Percentiles rank a stretch among this genome's conserved stretches.
phyloP scores from a whole-genome alignment of 148 eudicot genomes.

The Cornus suecica region DNA sequence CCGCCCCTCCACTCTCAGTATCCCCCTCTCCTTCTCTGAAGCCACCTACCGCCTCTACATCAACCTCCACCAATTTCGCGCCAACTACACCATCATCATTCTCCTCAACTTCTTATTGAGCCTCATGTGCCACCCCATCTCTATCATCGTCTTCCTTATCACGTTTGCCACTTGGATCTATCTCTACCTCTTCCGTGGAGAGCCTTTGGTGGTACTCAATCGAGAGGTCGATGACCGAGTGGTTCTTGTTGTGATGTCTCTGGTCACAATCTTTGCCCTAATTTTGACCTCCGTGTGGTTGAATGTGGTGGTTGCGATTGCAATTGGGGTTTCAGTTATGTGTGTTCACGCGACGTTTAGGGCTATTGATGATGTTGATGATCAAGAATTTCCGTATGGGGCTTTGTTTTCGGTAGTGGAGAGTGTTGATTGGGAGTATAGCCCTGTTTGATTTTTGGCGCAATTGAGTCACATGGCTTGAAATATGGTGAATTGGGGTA shows the following conservation, averaged over 20 bases:
- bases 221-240: constrained; percentile 33
- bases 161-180: constrained; percentile 24
- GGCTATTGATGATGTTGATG: constrained; percentile 45
- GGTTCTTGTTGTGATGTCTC: constrained; percentile 19
- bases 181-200: constrained; percentile 31
- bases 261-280: constrained; percentile 27
- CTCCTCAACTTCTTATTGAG: constrained; percentile 26
- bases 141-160: constrained; percentile 33
- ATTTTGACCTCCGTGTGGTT: constrained; percentile 38
- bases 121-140: constrained; percentile 36
- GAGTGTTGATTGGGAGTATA: constrained; percentile 34
- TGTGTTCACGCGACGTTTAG: constrained; percentile 47
- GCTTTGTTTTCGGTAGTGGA: constrained; percentile 48
- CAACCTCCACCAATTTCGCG: constrained; percentile 41
- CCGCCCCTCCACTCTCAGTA: constrained; percentile 20
- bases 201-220: constrained; percentile 27
- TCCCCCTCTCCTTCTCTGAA: constrained; percentile 38
- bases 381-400: constrained; percentile 40
- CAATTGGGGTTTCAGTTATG: constrained; percentile 19
- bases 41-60: constrained; percentile 25
- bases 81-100: constrained; percentile 37
- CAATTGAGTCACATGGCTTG: too few relatives aligned
- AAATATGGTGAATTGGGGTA: too few relatives aligned
- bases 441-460: constrained; percentile 38
- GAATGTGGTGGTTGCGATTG: constrained; percentile 26